phyloP scores from a whole-genome alignment of 192 early-diverging fungal species.

The Coemansia umbellata region DNA sequence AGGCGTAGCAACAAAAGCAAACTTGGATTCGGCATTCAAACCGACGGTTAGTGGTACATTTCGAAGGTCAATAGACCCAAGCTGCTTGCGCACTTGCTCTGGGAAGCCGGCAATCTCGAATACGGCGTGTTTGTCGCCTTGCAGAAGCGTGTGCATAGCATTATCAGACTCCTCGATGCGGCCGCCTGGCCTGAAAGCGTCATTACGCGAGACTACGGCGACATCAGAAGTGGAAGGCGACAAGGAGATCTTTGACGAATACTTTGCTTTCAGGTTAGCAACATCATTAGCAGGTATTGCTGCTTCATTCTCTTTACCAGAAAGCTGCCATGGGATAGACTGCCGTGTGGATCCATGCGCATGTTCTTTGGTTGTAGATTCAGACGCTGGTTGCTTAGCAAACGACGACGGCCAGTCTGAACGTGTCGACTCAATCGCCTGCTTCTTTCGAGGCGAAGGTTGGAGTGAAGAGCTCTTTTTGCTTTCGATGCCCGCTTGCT shows the following conservation, averaged over 20 bases:
- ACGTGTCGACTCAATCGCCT: constrained; percentile 2
- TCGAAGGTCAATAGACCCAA: constrained; percentile 1
- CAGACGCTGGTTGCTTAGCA: too few relatives aligned
- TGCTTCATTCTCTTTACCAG: too few relatives aligned
- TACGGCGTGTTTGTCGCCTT: constrained; percentile 33
- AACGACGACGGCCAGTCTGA: constrained; percentile 12
- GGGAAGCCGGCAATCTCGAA: constrained; percentile 19
- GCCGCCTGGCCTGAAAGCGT: too few relatives aligned
- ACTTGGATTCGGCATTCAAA: constrained; percentile 8
- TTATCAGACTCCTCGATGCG: neutral
- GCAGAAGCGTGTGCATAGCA: constrained; percentile 13
- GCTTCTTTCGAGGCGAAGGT: constrained; percentile 11
- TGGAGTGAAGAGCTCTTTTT: neutral
- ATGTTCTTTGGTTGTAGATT: too few relatives aligned
- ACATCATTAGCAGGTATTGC: too few relatives aligned
- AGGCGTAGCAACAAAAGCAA: constrained; percentile 34
- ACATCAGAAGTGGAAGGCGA: too few relatives aligned
- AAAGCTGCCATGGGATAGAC: too few relatives aligned
- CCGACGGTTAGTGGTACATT: constrained; percentile 11
- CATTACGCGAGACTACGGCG: too few relatives aligned
- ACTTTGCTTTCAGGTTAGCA: too few relatives aligned
- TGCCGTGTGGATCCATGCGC: too few relatives aligned
- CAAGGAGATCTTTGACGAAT: too few relatives aligned
- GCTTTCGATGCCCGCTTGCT: too few relatives aligned
- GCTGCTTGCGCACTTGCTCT: constrained; percentile 4